Evolutionary conservation across 805 yeast genomes (phyloP), one percentile per base, ranked within the genome.

Genomic region (Schwanniomyces pseudopolymorphus): DNA sequence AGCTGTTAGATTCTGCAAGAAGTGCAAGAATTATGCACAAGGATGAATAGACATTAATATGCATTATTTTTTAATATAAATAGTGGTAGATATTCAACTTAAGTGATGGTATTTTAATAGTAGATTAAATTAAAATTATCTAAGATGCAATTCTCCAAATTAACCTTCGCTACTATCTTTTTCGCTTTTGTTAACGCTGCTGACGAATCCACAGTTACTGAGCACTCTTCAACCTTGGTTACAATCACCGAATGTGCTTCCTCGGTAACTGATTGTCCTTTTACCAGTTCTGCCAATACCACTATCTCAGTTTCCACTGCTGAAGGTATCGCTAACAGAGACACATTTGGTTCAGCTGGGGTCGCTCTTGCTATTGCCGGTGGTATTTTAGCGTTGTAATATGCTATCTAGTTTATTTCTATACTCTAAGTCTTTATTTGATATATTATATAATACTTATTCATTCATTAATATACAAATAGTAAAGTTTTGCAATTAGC

Each of bases 341-440:
- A 47, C 27, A 26, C 43, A 1, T 40, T 36, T 2, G 44, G 53
- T 10, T 46, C 42, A 17, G 43, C 54, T 46, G 52, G 31, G 21
- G 57, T 60, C 11, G 49, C 43, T 22, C 46, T 49, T 40, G 43
- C 51, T 5, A 35, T 40, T 37, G 45, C 45, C 13, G 47, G 44
- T 26, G 53, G 39, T 24, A 31, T 50, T 22, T 50, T 50, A 28
- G 47, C 39, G 19, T 50, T 50, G 25, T 50, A 50, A 40, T 28
- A 8, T 38, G 27, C 28, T 26, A 26, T 36, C 7, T 13, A 19
- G 4, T 31, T n/a, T 16, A 16, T 42, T 25, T 21, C 22, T 16
- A 33, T 28, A 19, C 39, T 37, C n/a, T n/a, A n/a, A n/a, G n/a
- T n/a, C n/a, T n/a, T n/a, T n/a, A n/a, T n/a, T n/a, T n/a, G n/a